Conservation (phyloP, 257 asterid species). For the Lantana camara region DNA sequence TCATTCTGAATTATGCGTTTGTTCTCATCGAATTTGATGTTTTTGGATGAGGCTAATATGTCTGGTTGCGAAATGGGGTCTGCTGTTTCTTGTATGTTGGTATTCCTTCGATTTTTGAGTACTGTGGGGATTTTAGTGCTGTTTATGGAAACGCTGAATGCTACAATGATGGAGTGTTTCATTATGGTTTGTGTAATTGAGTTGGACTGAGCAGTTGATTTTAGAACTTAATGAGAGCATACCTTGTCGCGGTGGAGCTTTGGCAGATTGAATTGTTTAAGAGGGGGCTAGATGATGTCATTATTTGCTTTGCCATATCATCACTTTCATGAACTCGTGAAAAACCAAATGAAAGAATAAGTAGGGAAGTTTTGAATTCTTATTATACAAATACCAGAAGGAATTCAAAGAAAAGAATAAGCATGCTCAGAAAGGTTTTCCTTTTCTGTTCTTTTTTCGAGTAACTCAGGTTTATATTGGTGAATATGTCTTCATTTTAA, state of each 20-base stretch:
- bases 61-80: background rate
- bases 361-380: conserved; percentile 1
- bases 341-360: background rate
- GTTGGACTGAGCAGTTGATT: background rate
- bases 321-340: background rate
- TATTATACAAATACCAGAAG: conserved; percentile 8
- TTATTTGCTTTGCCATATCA: background rate
- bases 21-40: conserved; percentile 5
- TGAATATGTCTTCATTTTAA: conserved; percentile 4
- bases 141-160: no score
- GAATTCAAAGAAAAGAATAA: background rate
- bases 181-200: background rate
- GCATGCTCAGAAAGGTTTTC: background rate
- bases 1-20: conserved; percentile 1
- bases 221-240: background rate
- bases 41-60: background rate
- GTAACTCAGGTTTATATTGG: background rate
- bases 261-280: conserved; percentile 2
- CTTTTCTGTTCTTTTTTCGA: background rate
- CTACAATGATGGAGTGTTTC: background rate
- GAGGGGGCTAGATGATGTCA: background rate
- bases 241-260: background rate
- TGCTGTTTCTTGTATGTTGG: background rate
- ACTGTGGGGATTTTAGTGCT: background rate
- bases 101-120: background rate